Conservation (phyloP, 106 monocot genomes). For the Acorus calamus region DNA sequence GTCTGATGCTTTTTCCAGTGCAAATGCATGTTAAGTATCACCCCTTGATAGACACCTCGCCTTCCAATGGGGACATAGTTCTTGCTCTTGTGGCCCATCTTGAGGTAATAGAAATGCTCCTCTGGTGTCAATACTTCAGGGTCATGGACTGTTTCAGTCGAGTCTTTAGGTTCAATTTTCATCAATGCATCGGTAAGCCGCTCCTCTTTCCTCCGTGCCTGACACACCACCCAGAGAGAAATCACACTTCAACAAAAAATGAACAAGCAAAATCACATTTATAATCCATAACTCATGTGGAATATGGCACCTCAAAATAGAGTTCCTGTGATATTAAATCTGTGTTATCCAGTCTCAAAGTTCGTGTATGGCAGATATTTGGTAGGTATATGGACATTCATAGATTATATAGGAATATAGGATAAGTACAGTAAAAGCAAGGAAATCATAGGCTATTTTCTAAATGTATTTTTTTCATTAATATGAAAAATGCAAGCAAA, state of each 20-base stretch:
- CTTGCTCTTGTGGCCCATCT: conserved; percentile 79
- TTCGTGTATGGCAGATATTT: too few species aligned
- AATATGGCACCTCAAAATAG: too few species aligned
- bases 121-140: conserved; percentile 95
- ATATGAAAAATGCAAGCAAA: too few species aligned
- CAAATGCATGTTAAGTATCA: conserved; percentile 98
- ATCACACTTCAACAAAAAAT: conserved; percentile 2
- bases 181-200: conserved; percentile 56
- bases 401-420: too few species aligned
- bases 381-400: too few species aligned
- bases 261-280: too few species aligned
- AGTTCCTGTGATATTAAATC: too few species aligned
- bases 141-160: conserved; percentile 61
- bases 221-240: conserved; percentile 1
- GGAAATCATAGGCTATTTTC: too few species aligned
- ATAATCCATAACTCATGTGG: too few species aligned
- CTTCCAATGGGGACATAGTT: conserved; percentile 96
- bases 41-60: conserved; percentile 93
- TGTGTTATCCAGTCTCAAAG: too few species aligned
- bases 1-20: conserved; percentile 99
- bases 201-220: conserved; percentile 82
- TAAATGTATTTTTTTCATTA: too few species aligned
- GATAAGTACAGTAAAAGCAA: too few species aligned
- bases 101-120: conserved; percentile 90
- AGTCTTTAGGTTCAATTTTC: conserved; percentile 73